Evolutionary conservation across 2,329 filamentous ascomycete genomes (phyloP), one percentile per base, ranked within the genome.

Genomic region (Pseudogymnoascus sp.): DNA sequence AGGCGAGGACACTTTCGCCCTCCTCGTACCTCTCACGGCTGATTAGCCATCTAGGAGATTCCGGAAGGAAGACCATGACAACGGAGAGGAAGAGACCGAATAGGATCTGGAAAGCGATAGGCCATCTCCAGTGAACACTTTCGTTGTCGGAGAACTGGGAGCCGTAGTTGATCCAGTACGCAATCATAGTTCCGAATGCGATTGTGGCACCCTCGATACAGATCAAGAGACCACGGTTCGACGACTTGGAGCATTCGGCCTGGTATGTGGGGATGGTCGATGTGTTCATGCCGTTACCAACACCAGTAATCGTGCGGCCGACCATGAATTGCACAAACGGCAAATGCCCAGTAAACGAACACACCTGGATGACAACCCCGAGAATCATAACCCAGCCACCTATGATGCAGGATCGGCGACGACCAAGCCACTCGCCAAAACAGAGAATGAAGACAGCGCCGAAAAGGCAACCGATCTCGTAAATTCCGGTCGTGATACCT

Each of bases 401-500:
- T 73, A 96, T 97, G 11, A 97, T 79, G 68, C 97, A 97, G 6
- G 93, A 97, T 73, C 83, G 89, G 66, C 92, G 85, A 65, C 95
- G 87, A 63, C 95, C 95, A 67, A 97, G 90, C 64, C 96, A 84
- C 74, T 99, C 95, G 69, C 95, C 95, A 64, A 97, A 85, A 67
- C 88, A 87, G 60, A 95, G 95, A 36, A 97, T 91, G 28, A 88
- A 76, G 13, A 99, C 78, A 1, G 93, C 97, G 21, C 93, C 89
- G 70, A 96, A 88, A 66, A 99, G 89, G 44, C 95, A 95, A 65
- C 95, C 95, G 62, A 97, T 81, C 78, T 97, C 93, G 64, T 99
- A 83, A 70, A 99, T 97, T 68, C 95, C 93, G 64, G 99, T 95
- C 88, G 97, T 97, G 31, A 92, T 97, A 65, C 93, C 95, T 65